Conservation (phyloP, 2,329 filamentous ascomycete genomes). For the Colletotrichum sp. region DNA sequence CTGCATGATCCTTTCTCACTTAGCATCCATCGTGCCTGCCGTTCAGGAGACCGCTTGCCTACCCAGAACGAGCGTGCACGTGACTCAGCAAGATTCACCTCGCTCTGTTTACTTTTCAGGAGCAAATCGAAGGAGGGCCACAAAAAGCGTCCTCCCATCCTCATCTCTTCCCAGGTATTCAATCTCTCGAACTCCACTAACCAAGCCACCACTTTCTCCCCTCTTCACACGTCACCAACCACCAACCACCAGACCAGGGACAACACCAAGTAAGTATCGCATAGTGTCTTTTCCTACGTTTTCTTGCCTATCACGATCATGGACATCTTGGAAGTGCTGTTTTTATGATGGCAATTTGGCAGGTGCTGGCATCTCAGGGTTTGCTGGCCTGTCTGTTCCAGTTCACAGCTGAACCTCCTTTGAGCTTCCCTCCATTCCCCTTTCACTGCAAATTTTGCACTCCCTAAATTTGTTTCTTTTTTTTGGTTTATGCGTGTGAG, state of each 20-base stretch:
- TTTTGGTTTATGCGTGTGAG: neutral
- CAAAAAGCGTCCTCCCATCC: neutral
- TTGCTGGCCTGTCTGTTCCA: neutral
- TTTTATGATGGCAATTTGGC: neutral
- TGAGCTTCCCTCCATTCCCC: neutral
- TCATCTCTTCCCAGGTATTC: neutral
- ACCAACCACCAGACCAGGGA: neutral
- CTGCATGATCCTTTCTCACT: rapidly evolving
- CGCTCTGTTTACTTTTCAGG: neutral
- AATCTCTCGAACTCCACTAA: neutral
- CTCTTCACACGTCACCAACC: neutral
- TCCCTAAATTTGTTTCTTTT: neutral
- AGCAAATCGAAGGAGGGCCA: neutral
- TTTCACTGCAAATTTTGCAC: neutral
- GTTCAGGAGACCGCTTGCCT: neutral
- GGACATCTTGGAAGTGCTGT: neutral
- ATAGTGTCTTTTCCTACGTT: neutral
- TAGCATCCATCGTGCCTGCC: neutral
- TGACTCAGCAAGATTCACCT: neutral
- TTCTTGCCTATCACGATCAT: neutral
- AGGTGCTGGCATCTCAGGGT: neutral
- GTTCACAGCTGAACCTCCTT: neutral
- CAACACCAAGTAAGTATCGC: neutral
- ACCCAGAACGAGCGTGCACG: neutral
- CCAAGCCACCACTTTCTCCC: neutral